Base-by-base conservation (phyloP, 805 yeast species). In the Candida vaughaniae region DNA sequence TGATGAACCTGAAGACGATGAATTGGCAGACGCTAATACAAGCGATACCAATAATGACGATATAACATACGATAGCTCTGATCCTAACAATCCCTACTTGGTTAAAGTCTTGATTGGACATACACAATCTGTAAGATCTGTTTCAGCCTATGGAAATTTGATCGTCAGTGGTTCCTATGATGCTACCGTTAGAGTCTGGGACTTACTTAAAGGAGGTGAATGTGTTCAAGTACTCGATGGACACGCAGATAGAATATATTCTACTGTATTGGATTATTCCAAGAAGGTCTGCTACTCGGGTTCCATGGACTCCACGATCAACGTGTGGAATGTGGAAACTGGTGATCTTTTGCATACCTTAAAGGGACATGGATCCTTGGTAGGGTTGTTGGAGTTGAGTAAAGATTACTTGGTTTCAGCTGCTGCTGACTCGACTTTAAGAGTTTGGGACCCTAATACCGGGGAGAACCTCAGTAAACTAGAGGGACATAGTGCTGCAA, bases 131-230 rank as follows among this genome's bases (percentile, higher is more conserved):
- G 97, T 91, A 1, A 76, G 99, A 38, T 81, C 96, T 0, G 85
- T 91, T 7, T 74, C 93, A 1, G 97, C 96, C 1, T 70, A 80
- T 57, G 96, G 91, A 1, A 85, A 86, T 53, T 76, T 82, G 9
- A 76, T 91, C 15, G 81, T 91, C 2, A 83, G 93, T 20, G 97
- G 97, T 0, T 85, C 95, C 4, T 91, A 91, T 58, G 99, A 91
- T 61, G 75, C 83, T 35, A 85, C 86, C 1, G 86, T 90, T 5
- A 75, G 97, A 42, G 95, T 91, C 2, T 91, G 99, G 99, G 93
- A 87, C 51, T 69, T 90, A 43, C 47, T 63, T 12, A 73, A 77
- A 22, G 78, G 83, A 5, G 86, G 85, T 33, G 73, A 72, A 36
- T 88, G 96, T 56, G 75, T 77, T 35, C 81, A 78, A 60, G 79